Base-by-base conservation (phyloP, 768 basidiomycete species). In the Gloeopeniophorella convolvens region DNA sequence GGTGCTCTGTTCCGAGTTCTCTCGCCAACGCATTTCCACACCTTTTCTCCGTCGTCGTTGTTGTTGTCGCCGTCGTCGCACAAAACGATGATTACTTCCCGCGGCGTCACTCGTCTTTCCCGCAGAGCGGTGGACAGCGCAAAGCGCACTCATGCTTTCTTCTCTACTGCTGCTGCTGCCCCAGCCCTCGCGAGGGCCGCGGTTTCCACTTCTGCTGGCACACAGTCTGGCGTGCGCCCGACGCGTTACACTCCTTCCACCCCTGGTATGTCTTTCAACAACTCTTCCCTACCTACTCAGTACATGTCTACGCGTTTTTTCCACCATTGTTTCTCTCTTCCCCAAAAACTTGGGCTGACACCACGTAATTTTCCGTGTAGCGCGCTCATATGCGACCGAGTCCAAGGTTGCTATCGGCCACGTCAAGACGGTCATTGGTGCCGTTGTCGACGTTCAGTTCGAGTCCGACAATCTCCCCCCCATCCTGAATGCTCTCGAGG, bases 391-490 rank as follows among this genome's bases (percentile, higher is more conserved):
- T 78, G 94, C 94, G 57, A 93, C 93, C 48, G 92, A 95, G 69
- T 79, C 88, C 52, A 85, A 81, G 74, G 70, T 62, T 59, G 68
- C 77, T 47, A 71, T 78, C 62, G 94, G 94, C 61, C 72, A 79
- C 39, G 89, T 97, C 65, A 96, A 97, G 79, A 94, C 92, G 62
- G 94, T 99, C 78, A 99, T 99, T 72, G 96, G 96, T 87, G 95
- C 96, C 73, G 96, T 99, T 73, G 96, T 99, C 66, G 96, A 99
- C 68, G 96, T 99, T 61, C 92, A 97, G 72, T 98, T 98, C 66
- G 94, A 95, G 61, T 82, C 83, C 42, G 94, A 95, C 60, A 76
- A 83, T 74, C 87, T 98, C 34, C 96, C 96, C 43, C 89, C 94
- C 59, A 98, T 99, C 70, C 83, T 99, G 64, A 98, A 98, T 69